Conservation (phyloP, 441 rosid species). For the Erodium trifolium region DNA sequence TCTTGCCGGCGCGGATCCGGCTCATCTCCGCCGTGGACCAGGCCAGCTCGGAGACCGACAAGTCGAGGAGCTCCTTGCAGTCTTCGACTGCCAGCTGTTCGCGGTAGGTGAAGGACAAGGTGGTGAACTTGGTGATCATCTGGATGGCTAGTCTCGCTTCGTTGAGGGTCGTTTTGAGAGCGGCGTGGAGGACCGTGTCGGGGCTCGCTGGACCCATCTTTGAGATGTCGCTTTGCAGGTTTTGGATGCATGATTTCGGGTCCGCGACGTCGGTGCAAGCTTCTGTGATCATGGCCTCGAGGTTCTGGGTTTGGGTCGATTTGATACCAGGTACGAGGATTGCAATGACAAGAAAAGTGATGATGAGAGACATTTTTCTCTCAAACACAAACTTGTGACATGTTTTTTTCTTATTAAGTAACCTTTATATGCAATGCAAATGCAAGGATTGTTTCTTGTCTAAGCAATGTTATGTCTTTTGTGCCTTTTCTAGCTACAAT, state of each 20-base stretch:
- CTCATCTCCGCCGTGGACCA: slow-evolving; percentile 30
- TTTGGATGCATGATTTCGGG: slow-evolving; percentile 39
- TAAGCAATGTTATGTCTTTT: slow-evolving; percentile 40
- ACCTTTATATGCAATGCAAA: slow-evolving; percentile 19
- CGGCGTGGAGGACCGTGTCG: slow-evolving; percentile 45
- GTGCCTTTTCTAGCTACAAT: slow-evolving; percentile 33
- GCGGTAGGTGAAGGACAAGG: slow-evolving; percentile 28
- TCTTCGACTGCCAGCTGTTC: slow-evolving; percentile 37
- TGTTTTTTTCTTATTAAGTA: slow-evolving; percentile 9
- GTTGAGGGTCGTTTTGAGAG: slow-evolving; percentile 40
- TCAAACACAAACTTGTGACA: not conserved
- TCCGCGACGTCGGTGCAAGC: slow-evolving; percentile 44
- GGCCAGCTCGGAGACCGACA: slow-evolving; percentile 31
- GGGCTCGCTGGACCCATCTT: slow-evolving; percentile 25
- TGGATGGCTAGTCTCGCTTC: slow-evolving; percentile 52
- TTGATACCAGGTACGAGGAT: slow-evolving; percentile 25
- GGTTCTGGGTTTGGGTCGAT: not conserved
- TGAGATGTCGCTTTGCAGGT: slow-evolving; percentile 33
- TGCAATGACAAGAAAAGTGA: slow-evolving; percentile 25
- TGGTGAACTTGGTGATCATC: slow-evolving; percentile 41
- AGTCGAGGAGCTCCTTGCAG: slow-evolving; percentile 40
- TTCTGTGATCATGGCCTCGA: slow-evolving; percentile 30
- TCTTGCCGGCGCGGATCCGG: slow-evolving; percentile 12
- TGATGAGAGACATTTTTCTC: slow-evolving; percentile 30
- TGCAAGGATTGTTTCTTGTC: slow-evolving; percentile 39